Conservation (phyloP, 352 stramenopile genomes). For the Hyaloperonospora brassicae region DNA sequence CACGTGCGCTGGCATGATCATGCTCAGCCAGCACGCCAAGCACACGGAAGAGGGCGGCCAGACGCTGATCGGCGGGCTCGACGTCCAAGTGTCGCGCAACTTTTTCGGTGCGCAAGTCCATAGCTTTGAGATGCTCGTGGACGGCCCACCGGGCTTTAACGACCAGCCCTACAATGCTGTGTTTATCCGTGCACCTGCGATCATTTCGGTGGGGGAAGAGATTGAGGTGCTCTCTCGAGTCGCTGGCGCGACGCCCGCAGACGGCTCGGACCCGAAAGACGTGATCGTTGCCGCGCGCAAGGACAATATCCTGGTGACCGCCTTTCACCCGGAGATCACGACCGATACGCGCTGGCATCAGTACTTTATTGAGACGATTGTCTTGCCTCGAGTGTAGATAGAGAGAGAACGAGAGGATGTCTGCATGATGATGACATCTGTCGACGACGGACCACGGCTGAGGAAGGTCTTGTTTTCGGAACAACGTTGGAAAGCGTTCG, state of each 20-base stretch:
- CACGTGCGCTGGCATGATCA: constrained; percentile 96
- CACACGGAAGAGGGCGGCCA: constrained; percentile 88
- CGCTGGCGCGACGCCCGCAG: constrained; percentile 51
- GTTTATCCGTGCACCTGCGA: constrained; percentile 95
- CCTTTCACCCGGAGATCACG: constrained; percentile 95
- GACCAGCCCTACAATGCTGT: constrained; percentile 86
- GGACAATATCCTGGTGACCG: constrained; percentile 90
- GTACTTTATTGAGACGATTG: constrained; percentile 87
- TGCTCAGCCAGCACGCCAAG: constrained; percentile 81
- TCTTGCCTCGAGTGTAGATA: constrained; percentile 40
- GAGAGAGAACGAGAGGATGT: not conserved
- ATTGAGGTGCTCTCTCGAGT: constrained; percentile 90
- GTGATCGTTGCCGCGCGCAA: constrained; percentile 79
- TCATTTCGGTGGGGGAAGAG: constrained; percentile 84
- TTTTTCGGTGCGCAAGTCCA: constrained; percentile 94
- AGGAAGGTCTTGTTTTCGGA: no score
- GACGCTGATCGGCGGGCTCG: constrained; percentile 90
- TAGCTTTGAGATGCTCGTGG: constrained; percentile 61
- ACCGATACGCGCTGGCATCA: constrained; percentile 90
- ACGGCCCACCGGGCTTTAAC: constrained; percentile 49
- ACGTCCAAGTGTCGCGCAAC: constrained; percentile 94
- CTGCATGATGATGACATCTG: not conserved
- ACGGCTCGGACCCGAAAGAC: constrained; percentile 69
- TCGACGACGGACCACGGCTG: not conserved
- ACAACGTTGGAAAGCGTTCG: no score